A percentile compares a stretch with the other conserved stretches of the same genome.
Evolutionary conservation across 352 stramenopile genomes (phyloP).

Genomic region (Globisporangium nagaii): DNA sequence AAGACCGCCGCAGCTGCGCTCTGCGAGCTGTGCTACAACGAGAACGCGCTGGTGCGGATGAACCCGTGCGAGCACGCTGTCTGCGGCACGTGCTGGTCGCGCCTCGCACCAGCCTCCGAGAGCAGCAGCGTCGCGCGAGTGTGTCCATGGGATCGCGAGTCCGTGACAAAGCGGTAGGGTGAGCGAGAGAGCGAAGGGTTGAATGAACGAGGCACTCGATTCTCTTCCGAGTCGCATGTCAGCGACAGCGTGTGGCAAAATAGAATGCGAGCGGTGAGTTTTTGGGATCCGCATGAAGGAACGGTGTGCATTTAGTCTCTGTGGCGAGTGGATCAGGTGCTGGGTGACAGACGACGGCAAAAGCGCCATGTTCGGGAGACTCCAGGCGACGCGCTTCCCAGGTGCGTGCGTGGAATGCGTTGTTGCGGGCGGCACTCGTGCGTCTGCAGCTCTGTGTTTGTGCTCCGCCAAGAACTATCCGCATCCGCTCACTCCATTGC

Average conservation of each 20-base stretch:
- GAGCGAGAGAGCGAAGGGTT: not conserved
- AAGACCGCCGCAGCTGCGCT: constrained; percentile 7
- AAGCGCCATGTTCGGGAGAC: constrained; percentile 7
- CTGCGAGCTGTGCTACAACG: constrained; percentile 46
- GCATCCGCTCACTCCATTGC: not conserved
- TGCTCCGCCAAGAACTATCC: not conserved
- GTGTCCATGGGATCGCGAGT: constrained; percentile 63
- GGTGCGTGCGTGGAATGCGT: not conserved
- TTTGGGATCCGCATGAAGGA: no score
- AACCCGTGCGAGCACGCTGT: constrained; percentile 46
- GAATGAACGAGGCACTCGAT: not conserved
- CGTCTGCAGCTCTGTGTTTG: not conserved
- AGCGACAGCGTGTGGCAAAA: not conserved
- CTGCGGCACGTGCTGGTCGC: constrained; percentile 28
- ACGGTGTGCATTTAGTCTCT: no score
- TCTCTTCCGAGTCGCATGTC: no score
- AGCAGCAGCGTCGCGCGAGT: constrained; percentile 9
- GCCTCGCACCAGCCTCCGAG: constrained; percentile 8
- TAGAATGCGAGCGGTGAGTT: constrained; percentile 7
- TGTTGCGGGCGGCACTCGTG: no score
- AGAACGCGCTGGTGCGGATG: constrained; percentile 42
- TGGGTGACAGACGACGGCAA: not conserved
- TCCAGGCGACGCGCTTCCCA: constrained; percentile 8
- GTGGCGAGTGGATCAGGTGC: constrained; percentile 15
- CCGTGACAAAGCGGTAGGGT: constrained; percentile 23